phyloP scores from a whole-genome alignment of 352 stramenopile genomes.

The Thraustochytrium striatum region DNA sequence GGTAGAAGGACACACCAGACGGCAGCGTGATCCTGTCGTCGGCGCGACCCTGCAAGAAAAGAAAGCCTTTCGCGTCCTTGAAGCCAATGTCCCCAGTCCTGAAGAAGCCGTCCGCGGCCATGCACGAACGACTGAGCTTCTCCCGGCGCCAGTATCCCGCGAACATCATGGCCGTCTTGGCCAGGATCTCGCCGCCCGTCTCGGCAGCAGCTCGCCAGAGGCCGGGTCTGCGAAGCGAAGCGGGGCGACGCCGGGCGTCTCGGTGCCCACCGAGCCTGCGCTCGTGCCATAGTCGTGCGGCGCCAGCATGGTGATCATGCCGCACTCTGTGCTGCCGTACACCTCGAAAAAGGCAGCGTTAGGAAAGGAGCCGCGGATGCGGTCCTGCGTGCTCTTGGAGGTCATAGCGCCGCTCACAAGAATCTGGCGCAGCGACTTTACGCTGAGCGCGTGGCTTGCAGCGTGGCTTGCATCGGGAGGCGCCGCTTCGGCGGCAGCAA shows the following conservation, averaged over 20 bases:
- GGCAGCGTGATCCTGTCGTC: conserved; percentile 31
- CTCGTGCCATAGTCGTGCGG: not conserved
- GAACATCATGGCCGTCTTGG: conserved; percentile 33
- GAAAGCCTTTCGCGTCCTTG: not conserved
- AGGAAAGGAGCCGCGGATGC: not conserved
- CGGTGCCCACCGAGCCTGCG: conserved; percentile 21
- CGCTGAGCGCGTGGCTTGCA: not conserved
- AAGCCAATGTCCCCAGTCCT: conserved; percentile 27
- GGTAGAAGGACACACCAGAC: conserved; percentile 16
- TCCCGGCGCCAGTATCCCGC: conserved; percentile 1
- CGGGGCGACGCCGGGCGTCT: not conserved
- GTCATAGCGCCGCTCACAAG: conserved; percentile 32
- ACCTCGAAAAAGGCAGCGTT: conserved; percentile 25
- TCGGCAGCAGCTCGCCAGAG: not conserved
- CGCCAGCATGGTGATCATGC: conserved; percentile 34
- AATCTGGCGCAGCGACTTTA: not conserved
- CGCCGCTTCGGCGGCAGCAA: too few relatives aligned
- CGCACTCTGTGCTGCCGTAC: conserved; percentile 17
- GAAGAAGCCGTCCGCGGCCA: conserved; percentile 11
- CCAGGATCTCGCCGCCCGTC: conserved; percentile 4
- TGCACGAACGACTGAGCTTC: not conserved
- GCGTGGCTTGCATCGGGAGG: too few relatives aligned
- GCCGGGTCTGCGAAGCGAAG: conserved; percentile 4
- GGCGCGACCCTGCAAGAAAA: conserved; percentile 12
- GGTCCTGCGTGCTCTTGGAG: conserved; percentile 4